Evolutionary conservation across 2,329 filamentous ascomycete genomes (phyloP).

Genomic region (Meredithiella fracta): DNA sequence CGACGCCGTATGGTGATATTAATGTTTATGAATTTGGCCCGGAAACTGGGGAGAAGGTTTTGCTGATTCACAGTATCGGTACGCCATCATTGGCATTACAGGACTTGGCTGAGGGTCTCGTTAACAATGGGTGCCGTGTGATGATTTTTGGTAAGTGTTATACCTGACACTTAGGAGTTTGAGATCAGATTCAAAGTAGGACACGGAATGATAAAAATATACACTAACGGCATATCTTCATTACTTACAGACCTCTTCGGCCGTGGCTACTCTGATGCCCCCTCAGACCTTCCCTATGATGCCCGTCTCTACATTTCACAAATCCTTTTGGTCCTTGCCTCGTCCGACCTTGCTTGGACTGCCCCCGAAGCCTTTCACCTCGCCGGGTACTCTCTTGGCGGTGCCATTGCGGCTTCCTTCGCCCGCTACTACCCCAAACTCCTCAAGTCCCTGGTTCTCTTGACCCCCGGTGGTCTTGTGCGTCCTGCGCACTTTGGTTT

Average conservation of each 20-base stretch:
- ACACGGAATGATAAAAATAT: not conserved
- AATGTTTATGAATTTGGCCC: slow-evolving; percentile 72
- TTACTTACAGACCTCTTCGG: slow-evolving; percentile 47
- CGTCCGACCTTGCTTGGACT: slow-evolving; percentile 42
- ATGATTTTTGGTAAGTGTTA: slow-evolving; percentile 51
- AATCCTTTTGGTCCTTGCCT: slow-evolving; percentile 48
- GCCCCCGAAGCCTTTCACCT: slow-evolving; percentile 45
- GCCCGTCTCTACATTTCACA: slow-evolving; percentile 47
- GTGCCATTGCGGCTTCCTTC: slow-evolving; percentile 55
- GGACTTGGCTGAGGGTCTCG: slow-evolving; percentile 48
- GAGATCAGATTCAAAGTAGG: slow-evolving; percentile 15
- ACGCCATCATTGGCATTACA: slow-evolving; percentile 59
- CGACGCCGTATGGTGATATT: slow-evolving; percentile 52
- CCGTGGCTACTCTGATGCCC: slow-evolving; percentile 60
- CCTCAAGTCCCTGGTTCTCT: slow-evolving; percentile 44
- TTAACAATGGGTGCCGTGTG: slow-evolving; percentile 51
- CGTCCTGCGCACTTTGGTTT: slow-evolving; percentile 44
- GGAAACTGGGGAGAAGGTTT: slow-evolving; percentile 49
- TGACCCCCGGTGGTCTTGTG: slow-evolving; percentile 54
- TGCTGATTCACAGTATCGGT: slow-evolving; percentile 67
- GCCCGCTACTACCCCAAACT: slow-evolving; percentile 50
- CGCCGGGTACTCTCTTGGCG: slow-evolving; percentile 67
- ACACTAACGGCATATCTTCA: not conserved
- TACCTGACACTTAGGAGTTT: too few relatives aligned
- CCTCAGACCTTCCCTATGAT: slow-evolving; percentile 42